phyloP scores from a whole-genome alignment of 805 yeast species.

The Candida sanyiensis region DNA sequence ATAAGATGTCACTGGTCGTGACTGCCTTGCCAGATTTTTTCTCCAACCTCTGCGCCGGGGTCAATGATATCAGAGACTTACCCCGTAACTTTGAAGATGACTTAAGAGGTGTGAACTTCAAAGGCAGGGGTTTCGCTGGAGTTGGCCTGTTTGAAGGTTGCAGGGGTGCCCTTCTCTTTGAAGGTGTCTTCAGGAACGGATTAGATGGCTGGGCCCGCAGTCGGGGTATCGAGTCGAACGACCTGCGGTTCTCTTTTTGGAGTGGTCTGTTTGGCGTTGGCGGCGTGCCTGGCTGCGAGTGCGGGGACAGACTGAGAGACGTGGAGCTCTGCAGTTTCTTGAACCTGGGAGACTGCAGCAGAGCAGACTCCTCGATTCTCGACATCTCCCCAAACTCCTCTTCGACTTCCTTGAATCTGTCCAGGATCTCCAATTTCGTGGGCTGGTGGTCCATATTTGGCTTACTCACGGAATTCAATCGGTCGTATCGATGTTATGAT shows the following conservation, averaged over 20 bases:
- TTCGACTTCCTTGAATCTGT: conserved; percentile 23
- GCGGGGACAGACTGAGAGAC: conserved; percentile 20
- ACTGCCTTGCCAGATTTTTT: conserved; percentile 31
- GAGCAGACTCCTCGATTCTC: conserved; percentile 22
- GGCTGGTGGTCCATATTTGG: conserved; percentile 17
- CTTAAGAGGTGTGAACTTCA: conserved; percentile 1
- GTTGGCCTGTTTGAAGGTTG: conserved; percentile 13
- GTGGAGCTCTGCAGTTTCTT: conserved; percentile 22
- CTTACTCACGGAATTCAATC: too few species aligned
- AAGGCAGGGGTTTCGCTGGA: conserved; percentile 1
- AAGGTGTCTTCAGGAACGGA: conserved; percentile 20
- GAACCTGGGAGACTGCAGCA: conserved; percentile 24
- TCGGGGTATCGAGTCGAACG: conserved; percentile 21
- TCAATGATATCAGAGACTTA: conserved; percentile 23
- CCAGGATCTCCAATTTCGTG: conserved; percentile 20
- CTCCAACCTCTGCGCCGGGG: conserved; percentile 49
- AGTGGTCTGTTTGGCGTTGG: conserved; percentile 8
- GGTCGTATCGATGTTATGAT: too few species aligned
- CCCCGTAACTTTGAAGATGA: conserved; percentile 3
- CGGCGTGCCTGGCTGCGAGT: conserved; percentile 13
- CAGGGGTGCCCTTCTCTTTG: conserved; percentile 16
- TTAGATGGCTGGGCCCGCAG: conserved; percentile 15
- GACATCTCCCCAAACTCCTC: conserved; percentile 21
- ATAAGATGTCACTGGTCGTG: conserved; percentile 24
- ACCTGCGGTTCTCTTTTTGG: conserved; percentile 13